A percentile compares a stretch with the other conserved stretches of the same genome.
phyloP scores from a whole-genome alignment of 495 filamentous ascomycete genomes.

The Aspergillus carlsbadensis region DNA sequence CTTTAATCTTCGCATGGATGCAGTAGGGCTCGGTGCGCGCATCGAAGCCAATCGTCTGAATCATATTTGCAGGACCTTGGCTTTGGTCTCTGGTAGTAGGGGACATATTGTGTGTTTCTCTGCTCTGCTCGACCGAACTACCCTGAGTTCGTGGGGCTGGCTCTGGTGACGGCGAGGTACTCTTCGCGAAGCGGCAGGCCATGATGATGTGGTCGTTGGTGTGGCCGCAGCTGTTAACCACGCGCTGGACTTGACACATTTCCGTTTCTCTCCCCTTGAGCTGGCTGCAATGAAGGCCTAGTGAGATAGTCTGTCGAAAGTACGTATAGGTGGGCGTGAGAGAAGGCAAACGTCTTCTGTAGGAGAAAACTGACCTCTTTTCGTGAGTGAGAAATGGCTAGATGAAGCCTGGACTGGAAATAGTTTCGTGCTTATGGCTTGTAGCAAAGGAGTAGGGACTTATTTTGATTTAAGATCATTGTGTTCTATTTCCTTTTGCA shows the following conservation, averaged over 20 bases:
- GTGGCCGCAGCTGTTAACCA: conserved; percentile 23
- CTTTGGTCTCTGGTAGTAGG: background rate
- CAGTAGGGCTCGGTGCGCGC: conserved; percentile 23
- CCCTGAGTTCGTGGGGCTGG: background rate
- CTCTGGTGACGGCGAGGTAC: background rate
- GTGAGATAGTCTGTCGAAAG: too few species aligned
- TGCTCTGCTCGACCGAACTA: background rate
- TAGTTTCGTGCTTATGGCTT: too few species aligned
- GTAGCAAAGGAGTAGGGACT: too few species aligned
- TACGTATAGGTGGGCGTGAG: too few species aligned
- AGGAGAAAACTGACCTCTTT: too few species aligned
- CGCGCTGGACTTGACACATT: conserved; percentile 26
- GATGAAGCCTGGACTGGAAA: too few species aligned
- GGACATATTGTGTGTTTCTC: background rate
- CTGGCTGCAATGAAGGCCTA: background rate
- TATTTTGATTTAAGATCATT: too few species aligned
- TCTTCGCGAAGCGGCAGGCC: conserved; percentile 16
- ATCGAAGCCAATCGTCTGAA: conserved; percentile 12
- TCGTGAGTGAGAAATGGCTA: too few species aligned
- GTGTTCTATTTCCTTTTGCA: too few species aligned
- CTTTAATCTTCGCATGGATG: conserved; percentile 3
- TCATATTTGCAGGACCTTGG: background rate
- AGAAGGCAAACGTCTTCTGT: too few species aligned
- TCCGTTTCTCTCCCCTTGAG: background rate
- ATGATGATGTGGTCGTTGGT: conserved; percentile 24